Conservation (phyloP, 257 asterid genomes). For the Plantago ovata region DNA sequence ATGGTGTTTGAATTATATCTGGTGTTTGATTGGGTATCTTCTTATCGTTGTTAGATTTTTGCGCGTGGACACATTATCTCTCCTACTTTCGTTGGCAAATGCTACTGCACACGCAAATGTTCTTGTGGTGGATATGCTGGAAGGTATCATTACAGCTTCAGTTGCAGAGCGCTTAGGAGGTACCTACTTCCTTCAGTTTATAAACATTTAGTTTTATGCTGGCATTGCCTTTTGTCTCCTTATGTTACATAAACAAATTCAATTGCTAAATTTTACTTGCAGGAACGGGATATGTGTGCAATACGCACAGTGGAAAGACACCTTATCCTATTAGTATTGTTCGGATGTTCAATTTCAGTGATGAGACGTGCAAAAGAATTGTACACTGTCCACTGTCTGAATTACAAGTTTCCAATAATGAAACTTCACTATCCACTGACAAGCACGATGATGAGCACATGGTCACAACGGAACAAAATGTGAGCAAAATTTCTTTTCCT, state of each 20-base stretch:
- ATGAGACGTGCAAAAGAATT: conserved; percentile 72
- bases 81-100: conserved; percentile 83
- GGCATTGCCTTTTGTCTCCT: background rate
- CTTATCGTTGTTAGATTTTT: conserved; percentile 65
- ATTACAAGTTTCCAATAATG: conserved; percentile 36
- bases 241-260: too few species aligned
- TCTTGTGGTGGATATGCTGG: conserved; percentile 81
- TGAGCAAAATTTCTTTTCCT: conserved; percentile 21
- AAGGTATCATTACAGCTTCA: conserved; percentile 79
- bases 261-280: background rate
- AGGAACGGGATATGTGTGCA: conserved; percentile 81
- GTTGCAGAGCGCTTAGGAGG: conserved; percentile 98
- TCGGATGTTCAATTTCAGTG: conserved; percentile 83
- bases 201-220: conserved; percentile 11
- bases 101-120: conserved; percentile 74
- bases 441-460: conserved; percentile 35
- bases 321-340: conserved; percentile 65
- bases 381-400: conserved; percentile 60
- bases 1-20: background rate
- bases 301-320: conserved; percentile 51
- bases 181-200: conserved; percentile 27
- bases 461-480: conserved; percentile 33
- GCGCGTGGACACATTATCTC: conserved; percentile 85
- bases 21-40: conserved; percentile 2
- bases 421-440: conserved; percentile 31